Evolutionary conservation across 1,284 basidiomycete species (phyloP).

Genomic region (Trametes pubescens): DNA sequence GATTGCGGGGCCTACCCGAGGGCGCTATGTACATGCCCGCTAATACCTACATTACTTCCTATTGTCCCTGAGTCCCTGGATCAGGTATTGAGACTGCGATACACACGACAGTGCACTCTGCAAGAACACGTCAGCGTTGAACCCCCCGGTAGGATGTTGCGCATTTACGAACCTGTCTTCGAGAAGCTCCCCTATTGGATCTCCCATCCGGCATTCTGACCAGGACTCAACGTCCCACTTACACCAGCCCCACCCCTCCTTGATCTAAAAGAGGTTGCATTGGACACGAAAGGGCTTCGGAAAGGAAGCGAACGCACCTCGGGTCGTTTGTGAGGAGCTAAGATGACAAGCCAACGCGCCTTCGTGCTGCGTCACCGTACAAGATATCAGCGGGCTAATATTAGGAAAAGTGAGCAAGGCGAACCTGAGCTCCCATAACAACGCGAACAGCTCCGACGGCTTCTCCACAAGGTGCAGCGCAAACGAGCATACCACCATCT

Average conservation of each 20-base stretch:
- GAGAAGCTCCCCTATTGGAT: slow-evolving; percentile 56
- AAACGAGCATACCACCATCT: slow-evolving; percentile 77
- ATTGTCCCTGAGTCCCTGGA: neutral
- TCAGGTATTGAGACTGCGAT: slow-evolving; percentile 42
- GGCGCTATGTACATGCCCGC: neutral
- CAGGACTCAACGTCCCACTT: slow-evolving; percentile 72
- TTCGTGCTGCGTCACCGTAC: slow-evolving; percentile 51
- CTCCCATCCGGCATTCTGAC: slow-evolving; percentile 52
- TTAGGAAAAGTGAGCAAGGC: slow-evolving; percentile 2
- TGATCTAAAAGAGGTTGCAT: slow-evolving; percentile 55
- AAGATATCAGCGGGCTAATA: neutral
- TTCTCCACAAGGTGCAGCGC: slow-evolving; percentile 74
- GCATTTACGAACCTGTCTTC: slow-evolving; percentile 57
- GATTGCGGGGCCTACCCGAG: neutral
- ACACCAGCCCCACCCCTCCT: slow-evolving; percentile 77
- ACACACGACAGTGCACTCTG: slow-evolving; percentile 59
- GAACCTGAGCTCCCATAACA: slow-evolving; percentile 63
- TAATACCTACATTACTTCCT: neutral
- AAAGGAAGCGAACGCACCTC: slow-evolving; percentile 53
- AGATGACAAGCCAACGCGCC: slow-evolving; percentile 67
- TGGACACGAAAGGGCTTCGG: slow-evolving; percentile 1
- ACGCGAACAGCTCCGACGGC: slow-evolving; percentile 67
- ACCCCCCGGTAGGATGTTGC: neutral
- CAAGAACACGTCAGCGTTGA: neutral
- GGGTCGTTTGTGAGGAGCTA: slow-evolving; percentile 80